Evolutionary conservation across 768 basidiomycete genomes (phyloP), one percentile per base, ranked within the genome.

Genomic region (Russula earlei): DNA sequence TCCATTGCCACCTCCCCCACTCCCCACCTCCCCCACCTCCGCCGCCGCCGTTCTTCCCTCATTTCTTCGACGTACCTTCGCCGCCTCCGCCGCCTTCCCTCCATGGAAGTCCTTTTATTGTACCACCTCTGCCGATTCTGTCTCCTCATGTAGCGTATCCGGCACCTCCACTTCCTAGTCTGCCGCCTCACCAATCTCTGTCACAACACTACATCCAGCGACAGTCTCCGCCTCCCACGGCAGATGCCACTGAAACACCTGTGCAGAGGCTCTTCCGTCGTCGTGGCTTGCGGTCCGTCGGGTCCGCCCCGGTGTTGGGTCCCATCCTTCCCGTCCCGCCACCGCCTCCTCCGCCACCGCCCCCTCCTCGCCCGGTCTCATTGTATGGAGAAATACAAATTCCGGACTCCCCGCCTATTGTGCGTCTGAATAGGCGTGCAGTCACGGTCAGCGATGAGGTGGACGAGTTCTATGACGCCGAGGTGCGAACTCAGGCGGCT

Each of bases 271-370:
- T 54, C n/a, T 54, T 49, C 52, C 52, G 47, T 37, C 56, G 46
- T 24, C 52, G 47, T 17, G 47, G 52, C 48, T 54, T 56, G 31
- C 55, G 61, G 38, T 48, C 59, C 50, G 59, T 61, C 24, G 9
- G 45, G 3, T 58, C 61, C 25, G 52, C 54, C 17, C 56, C 54
- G 11, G 37, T 52, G 31, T 51, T 59, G 24, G 45, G 59, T 33
- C 61, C 54, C 10, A 1, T 10, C 20, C 38, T 52, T 19, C 60
- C 65, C 31, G 54, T 54, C 45, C 61, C 60, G 29, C 66, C 60
- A 43, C 63, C 60, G 43, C 63, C 62, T 27, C 58, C 58, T 25
- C 65, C 60, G 38, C 63, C 63, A 42, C 63, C 62, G 14, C 66
- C 64, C 37, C 62, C 56, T 37, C 59, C 46, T 36, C 59, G 44